Evolutionary conservation across 1,284 basidiomycete genomes (phyloP).

Genomic region (Athelia sp.): DNA sequence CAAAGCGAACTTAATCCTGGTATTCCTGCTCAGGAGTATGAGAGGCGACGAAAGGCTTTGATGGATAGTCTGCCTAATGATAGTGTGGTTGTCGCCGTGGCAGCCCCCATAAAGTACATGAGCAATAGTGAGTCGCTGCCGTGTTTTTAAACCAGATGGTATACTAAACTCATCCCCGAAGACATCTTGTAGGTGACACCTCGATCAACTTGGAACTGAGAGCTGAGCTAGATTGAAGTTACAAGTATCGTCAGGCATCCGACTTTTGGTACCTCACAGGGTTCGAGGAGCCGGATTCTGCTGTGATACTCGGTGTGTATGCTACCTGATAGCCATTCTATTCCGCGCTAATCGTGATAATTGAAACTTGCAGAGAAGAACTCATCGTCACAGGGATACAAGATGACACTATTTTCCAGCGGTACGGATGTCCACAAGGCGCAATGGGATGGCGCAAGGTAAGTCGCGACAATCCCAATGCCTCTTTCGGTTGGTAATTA

Average conservation of each 20-base stretch:
- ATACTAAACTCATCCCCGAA: slow-evolving; percentile 14
- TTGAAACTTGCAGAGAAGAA: slow-evolving; percentile 44
- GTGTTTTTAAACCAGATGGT: slow-evolving; percentile 1
- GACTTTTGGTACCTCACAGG: slow-evolving; percentile 96
- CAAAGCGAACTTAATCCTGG: slow-evolving; percentile 81
- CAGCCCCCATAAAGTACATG: slow-evolving; percentile 85
- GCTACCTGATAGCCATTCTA: slow-evolving; percentile 2
- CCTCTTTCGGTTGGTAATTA: slow-evolving; percentile 2
- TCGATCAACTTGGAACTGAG: slow-evolving; percentile 16
- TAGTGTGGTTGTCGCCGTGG: slow-evolving; percentile 76
- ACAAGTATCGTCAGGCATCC: slow-evolving; percentile 92
- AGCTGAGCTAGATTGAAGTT: slow-evolving; percentile 44
- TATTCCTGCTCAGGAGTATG: slow-evolving; percentile 80
- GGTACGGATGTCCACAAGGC: slow-evolving; percentile 77
- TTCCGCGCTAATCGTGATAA: slow-evolving; percentile 28
- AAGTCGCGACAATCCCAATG: slow-evolving; percentile 61
- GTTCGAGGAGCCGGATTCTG: slow-evolving; percentile 91
- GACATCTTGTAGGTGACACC: slow-evolving; percentile 53
- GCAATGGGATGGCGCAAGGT: slow-evolving; percentile 90
- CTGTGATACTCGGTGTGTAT: slow-evolving; percentile 71
- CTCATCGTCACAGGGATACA: slow-evolving; percentile 72
- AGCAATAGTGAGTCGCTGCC: slow-evolving; percentile 65
- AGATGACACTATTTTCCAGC: slow-evolving; percentile 84
- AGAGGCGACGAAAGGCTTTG: slow-evolving; percentile 64
- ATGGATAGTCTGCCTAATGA: slow-evolving; percentile 78